These are phyloP conservation scores for Boletus coccyginus DNA, from an alignment of 768 basidiomycete species.

Conservation along the genomic window DNA sequence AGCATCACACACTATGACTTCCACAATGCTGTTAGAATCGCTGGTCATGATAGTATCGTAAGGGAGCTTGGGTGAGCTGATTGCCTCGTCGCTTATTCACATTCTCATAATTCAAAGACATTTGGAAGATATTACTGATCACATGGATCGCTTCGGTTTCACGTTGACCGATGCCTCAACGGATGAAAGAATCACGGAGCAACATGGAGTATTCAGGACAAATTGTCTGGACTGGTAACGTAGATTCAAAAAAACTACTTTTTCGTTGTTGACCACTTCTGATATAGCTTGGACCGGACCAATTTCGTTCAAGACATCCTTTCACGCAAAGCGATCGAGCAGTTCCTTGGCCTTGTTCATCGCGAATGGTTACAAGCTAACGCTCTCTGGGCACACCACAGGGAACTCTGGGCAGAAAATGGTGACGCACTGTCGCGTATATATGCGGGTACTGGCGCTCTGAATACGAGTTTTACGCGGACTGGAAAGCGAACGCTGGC, in stretches of 20 bases:
- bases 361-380: constrained; percentile 71
- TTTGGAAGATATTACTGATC: constrained; percentile 53
- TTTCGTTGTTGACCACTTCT: constrained; percentile 2
- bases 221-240: constrained; percentile 94
- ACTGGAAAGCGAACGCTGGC: constrained; percentile 93
- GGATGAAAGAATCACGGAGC: constrained; percentile 77
- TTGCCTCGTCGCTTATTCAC: background rate
- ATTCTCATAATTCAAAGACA: constrained; percentile 42
- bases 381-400: constrained; percentile 80
- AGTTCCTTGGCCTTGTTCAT: constrained; percentile 76
- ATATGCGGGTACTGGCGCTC: constrained; percentile 89
- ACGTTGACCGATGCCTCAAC: constrained; percentile 69
- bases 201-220: constrained; percentile 89
- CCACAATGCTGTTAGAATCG: constrained; percentile 73
- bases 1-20: constrained; percentile 93
- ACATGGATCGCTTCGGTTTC: constrained; percentile 82
- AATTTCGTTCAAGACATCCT: constrained; percentile 97
- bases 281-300: constrained; percentile 83
- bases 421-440: constrained; percentile 91
- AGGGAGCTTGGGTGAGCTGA: constrained; percentile 60
- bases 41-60: constrained; percentile 85
- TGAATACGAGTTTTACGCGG: constrained; percentile 95
- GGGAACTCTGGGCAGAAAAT: constrained; percentile 96
- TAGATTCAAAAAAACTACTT: background rate
- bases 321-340: constrained; percentile 75